Evolutionary conservation across 768 basidiomycete species (phyloP).

Genomic region (Suillus sp.): DNA sequence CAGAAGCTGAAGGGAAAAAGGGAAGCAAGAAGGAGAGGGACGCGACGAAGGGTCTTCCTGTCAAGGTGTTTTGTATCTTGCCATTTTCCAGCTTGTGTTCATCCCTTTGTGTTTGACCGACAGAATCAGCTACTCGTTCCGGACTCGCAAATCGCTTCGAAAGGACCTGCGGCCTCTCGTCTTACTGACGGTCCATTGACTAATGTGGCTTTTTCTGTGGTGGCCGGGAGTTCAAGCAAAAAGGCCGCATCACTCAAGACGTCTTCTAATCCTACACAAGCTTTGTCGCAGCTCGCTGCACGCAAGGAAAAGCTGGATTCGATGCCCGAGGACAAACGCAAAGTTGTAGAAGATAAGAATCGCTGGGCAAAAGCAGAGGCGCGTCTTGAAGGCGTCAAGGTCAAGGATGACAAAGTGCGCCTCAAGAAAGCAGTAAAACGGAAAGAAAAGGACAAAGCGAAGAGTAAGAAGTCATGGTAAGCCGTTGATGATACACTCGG

Average conservation of each 20-base stretch:
- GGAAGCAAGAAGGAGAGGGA: conserved; percentile 47
- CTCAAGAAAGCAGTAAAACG: conserved; percentile 94
- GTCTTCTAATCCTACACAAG: conserved; percentile 47
- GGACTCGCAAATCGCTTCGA: conserved; percentile 38
- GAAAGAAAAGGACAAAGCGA: conserved; percentile 86
- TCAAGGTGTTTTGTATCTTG: conserved; percentile 37
- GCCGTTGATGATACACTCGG: conserved; percentile 26
- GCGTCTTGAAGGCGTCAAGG: conserved; percentile 86
- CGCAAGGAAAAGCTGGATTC: conserved; percentile 77
- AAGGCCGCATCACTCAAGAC: conserved; percentile 61
- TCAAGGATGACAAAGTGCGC: conserved; percentile 80
- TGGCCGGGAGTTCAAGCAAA: conserved; percentile 54
- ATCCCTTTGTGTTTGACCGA: not conserved
- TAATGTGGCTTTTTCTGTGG: conserved; percentile 69
- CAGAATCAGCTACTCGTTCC: conserved; percentile 77
- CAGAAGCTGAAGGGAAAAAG: conserved; percentile 60
- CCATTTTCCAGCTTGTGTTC: not conserved
- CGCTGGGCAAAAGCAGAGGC: conserved; percentile 91
- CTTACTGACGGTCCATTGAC: conserved; percentile 47
- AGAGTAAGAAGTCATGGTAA: conserved; percentile 85
- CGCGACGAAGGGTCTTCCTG: conserved; percentile 23
- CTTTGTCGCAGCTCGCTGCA: conserved; percentile 75
- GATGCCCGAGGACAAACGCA: conserved; percentile 83
- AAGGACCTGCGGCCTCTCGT: conserved; percentile 13
- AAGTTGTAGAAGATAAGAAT: conserved; percentile 51